Evolutionary conservation across 169 alveolate genomes (phyloP).

Genomic region (Plasmodium chabaudi): DNA sequence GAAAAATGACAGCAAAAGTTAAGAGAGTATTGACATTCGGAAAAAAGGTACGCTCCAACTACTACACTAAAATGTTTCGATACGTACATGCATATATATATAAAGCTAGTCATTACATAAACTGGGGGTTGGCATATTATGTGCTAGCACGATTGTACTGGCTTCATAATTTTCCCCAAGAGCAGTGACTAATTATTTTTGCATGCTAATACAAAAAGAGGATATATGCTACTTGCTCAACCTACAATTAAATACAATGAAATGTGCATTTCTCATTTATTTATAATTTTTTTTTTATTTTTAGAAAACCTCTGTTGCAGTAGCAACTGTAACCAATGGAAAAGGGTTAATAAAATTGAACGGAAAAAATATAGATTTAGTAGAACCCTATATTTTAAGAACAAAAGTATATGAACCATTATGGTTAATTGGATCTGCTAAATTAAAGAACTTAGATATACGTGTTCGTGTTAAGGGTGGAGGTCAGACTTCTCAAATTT

Average conservation of each 20-base stretch:
- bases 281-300: background rate
- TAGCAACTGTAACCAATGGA: slow-evolving; percentile 95
- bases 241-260: too few relatives aligned
- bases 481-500: slow-evolving; percentile 97
- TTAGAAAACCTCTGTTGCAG: slow-evolving; percentile 98
- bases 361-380: slow-evolving; percentile 95
- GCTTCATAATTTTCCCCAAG: too few relatives aligned
- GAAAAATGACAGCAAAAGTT: slow-evolving; percentile 75
- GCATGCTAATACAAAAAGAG: too few relatives aligned
- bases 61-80: too few relatives aligned
- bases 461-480: slow-evolving; percentile 99
- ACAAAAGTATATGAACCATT: slow-evolving; percentile 98
- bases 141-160: background rate
- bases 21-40: slow-evolving; percentile 97
- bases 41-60: slow-evolving; percentile 80
- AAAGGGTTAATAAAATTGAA: slow-evolving; percentile 96
- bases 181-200: too few relatives aligned
- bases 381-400: slow-evolving; percentile 96
- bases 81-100: slow-evolving; percentile 5
- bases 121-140: too few relatives aligned
- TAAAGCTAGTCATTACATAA: background rate
- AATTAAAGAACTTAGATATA: slow-evolving; percentile 94
- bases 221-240: too few relatives aligned
- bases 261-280: too few relatives aligned
- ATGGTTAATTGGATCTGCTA: slow-evolving; percentile 95